Percentiles rank a stretch among this genome's conserved stretches.
Evolutionary conservation across 768 basidiomycete species (phyloP).

Genomic region (Pulveroboletus sp.): DNA sequence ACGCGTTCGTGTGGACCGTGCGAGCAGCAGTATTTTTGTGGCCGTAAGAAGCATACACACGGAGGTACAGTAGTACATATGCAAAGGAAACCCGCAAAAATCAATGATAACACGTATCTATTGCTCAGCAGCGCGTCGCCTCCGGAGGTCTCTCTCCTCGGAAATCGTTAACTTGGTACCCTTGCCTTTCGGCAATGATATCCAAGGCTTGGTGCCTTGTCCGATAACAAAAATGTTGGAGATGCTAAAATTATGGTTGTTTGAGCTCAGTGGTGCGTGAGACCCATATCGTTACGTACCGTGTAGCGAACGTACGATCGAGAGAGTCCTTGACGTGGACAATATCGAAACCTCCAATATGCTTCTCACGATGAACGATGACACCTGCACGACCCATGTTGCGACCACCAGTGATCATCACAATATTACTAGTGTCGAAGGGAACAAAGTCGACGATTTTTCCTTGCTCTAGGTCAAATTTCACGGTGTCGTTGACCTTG

Average conservation of each 20-base stretch:
- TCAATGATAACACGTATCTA: conserved; percentile 33
- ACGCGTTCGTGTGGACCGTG: conserved; percentile 15
- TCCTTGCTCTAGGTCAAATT: conserved; percentile 91
- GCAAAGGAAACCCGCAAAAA: conserved; percentile 4
- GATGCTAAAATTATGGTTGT: conserved; percentile 49
- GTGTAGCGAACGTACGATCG: conserved; percentile 95
- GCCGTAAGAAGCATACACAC: conserved; percentile 19
- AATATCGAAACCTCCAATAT: conserved; percentile 97
- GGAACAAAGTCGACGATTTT: conserved; percentile 93
- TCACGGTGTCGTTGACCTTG: conserved; percentile 96
- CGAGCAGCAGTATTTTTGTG: conserved; percentile 20
- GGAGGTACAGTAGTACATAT: conserved; percentile 15
- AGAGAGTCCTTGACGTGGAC: conserved; percentile 96
- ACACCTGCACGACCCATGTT: conserved; percentile 99
- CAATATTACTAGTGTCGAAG: conserved; percentile 97
- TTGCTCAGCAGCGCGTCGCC: conserved; percentile 75
- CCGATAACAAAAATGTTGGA: conserved; percentile 99
- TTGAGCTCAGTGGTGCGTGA: background rate
- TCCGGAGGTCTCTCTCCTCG: conserved; percentile 91
- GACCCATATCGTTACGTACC: conserved; percentile 49
- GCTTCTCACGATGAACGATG: conserved; percentile 95
- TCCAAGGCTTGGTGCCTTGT: conserved; percentile 92
- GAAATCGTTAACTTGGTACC: conserved; percentile 97
- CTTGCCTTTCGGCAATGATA: conserved; percentile 97
- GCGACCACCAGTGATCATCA: conserved; percentile 97